Evolutionary conservation across 1,284 basidiomycete species (phyloP).

Genomic region (Porodaedalea pini): DNA sequence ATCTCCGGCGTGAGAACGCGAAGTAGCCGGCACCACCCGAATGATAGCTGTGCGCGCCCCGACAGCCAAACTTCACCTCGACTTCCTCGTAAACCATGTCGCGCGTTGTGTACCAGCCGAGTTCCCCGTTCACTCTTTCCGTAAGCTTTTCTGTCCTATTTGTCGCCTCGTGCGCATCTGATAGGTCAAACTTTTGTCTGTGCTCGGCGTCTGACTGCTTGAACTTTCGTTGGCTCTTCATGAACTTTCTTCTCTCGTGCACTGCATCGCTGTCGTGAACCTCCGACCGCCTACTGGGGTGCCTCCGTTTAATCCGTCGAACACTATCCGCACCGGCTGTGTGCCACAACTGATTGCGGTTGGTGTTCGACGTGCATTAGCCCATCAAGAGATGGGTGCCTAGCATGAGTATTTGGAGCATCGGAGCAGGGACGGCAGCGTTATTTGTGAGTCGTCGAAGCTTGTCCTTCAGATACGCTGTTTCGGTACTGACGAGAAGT

Average conservation of each 20-base stretch:
- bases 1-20: not conserved
- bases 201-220: not conserved
- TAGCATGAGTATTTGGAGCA: conserved; percentile 64
- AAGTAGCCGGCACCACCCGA: not conserved
- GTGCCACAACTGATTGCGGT: not conserved
- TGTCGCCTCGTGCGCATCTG: not conserved
- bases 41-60: not conserved
- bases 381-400: conserved; percentile 53
- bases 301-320: not conserved
- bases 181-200: not conserved
- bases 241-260: not conserved
- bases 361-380: conserved; percentile 31
- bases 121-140: conserved; percentile 5
- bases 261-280: conserved; percentile 8
- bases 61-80: not conserved
- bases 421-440: conserved; percentile 60
- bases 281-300: not conserved
- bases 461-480: conserved; percentile 1
- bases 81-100: conserved; percentile 18
- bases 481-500: not conserved
- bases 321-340: conserved; percentile 26
- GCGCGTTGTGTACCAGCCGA: conserved; percentile 13
- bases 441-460: conserved; percentile 50
- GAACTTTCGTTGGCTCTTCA: not conserved
- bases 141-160: not conserved